These are phyloP conservation scores for Inga leiocalycina DNA, from an alignment of 306 rosid genomes.

Conservation along the genomic window DNA sequence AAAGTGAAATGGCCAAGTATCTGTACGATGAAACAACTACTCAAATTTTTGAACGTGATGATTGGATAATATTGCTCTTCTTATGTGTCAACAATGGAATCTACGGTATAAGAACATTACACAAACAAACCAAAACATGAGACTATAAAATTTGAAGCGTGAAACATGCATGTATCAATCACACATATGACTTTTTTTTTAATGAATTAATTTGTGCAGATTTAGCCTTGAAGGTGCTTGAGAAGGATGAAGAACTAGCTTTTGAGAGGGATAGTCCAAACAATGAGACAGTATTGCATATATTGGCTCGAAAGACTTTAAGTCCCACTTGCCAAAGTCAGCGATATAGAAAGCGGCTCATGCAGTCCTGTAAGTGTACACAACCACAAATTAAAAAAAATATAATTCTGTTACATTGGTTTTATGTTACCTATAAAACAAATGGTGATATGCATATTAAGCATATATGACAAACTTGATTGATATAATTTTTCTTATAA, in stretches of 20 bases:
- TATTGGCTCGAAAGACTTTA: conserved; percentile 42
- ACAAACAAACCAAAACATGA: neutral
- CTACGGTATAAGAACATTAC: conserved; percentile 34
- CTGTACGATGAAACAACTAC: neutral
- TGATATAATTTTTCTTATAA: no score
- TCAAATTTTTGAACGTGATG: neutral
- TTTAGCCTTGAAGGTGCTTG: neutral
- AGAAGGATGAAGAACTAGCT: neutral
- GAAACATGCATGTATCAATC: neutral
- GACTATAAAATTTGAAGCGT: neutral
- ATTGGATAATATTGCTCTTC: conserved; percentile 29
- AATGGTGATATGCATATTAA: no score
- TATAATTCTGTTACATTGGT: neutral
- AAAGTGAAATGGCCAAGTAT: conserved; percentile 34
- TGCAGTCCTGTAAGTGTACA: conserved; percentile 38
- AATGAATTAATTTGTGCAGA: neutral
- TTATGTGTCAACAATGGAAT: conserved; percentile 25
- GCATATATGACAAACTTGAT: no score
- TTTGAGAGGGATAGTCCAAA: neutral
- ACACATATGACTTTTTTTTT: neutral
- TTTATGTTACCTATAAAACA: no score
- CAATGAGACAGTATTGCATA: conserved; percentile 35
- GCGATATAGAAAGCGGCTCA: neutral
- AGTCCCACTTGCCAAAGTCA: conserved; percentile 11
- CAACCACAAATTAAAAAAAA: no score